Conservation (phyloP, 768 basidiomycete genomes). For the Rhodotorula toruloides region DNA sequence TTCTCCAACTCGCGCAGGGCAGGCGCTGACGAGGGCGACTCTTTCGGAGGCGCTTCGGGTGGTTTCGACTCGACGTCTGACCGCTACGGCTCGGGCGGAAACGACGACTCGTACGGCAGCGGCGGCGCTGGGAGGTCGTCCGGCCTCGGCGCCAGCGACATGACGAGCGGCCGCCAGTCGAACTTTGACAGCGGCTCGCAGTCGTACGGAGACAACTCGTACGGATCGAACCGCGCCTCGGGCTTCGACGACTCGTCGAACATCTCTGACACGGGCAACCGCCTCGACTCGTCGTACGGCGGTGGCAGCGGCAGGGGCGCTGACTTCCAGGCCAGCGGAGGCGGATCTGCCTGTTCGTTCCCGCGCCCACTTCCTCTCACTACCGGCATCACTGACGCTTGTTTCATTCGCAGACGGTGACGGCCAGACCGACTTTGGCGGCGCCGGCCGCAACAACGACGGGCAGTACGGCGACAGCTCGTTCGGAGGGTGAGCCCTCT, state of each 20-base stretch:
- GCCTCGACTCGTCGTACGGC: too few relatives aligned
- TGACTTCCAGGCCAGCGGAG: constrained; percentile 1
- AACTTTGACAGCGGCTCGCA: too few relatives aligned
- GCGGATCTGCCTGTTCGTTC: neutral
- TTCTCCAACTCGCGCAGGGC: neutral
- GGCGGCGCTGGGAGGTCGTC: neutral
- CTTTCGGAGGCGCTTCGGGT: neutral
- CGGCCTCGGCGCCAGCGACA: neutral
- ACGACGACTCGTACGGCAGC: neutral
- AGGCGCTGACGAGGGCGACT: neutral
- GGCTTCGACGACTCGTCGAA: too few relatives aligned
- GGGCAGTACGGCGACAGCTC: neutral
- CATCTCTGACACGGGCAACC: too few relatives aligned
- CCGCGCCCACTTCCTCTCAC: neutral
- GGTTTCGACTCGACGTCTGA: constrained; percentile 5
- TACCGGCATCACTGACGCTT: neutral
- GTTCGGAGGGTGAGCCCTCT: neutral
- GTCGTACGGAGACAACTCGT: too few relatives aligned
- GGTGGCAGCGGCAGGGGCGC: neutral
- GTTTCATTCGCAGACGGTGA: neutral
- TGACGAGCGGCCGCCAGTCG: neutral
- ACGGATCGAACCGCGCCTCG: too few relatives aligned
- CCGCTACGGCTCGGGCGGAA: neutral
- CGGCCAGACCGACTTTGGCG: constrained; percentile 12
- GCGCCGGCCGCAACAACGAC: constrained; percentile 1